Evolutionary conservation across 1,284 basidiomycete genomes (phyloP), one percentile per base, ranked within the genome.

Genomic region (Cutaneotrichosporon dermatis): DNA sequence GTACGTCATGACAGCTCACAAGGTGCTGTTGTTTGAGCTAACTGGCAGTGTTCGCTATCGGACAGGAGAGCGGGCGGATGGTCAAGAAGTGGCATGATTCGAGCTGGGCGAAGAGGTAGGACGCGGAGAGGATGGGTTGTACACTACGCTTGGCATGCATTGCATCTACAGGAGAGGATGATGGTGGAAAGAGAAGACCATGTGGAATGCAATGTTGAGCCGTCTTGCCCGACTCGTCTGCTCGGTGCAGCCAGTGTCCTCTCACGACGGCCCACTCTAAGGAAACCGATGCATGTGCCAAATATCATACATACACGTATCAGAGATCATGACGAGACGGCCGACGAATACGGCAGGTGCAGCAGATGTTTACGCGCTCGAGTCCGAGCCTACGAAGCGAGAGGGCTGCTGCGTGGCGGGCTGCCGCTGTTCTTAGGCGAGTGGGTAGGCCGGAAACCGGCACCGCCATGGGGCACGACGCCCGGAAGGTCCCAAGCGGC

Each of bases 51-150:
- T 50, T 56, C 10, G 46, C 48, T 4, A 77, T 91, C 54, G 90
- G 89, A 6, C 90, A 93, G 71, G 88, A 90, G 62, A 89, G 87
- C 63, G 83, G 85, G 41, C 86, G 84, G 69, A 79, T 82, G 64
- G 88, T 86, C 69, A 92, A 92, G 76, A 77, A 78, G 58, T 95
- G 91, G 91, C 88, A 90, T 75, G 90, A 92, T 69, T 61, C 66
- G n/a, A 63, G 50, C 11, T 67, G 68, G 57, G 65, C 64, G 48
- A 51, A 52, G 39, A 13, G 50, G 33, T 51, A 51, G 49, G 15
- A 25, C 15, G 9, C 3, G 9, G 2, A 25, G 25, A 25, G 25
- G 25, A 25, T 25, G 25, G 25, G 44, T 46, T 46, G 44, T 46
- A 46, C 44, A 46, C 6, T 25, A 33, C 4, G 4, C 44, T 16